Percentiles rank a stretch among this genome's conserved stretches.
Evolutionary conservation across 1,284 basidiomycete species (phyloP).

Genomic region (Somion occarium): DNA sequence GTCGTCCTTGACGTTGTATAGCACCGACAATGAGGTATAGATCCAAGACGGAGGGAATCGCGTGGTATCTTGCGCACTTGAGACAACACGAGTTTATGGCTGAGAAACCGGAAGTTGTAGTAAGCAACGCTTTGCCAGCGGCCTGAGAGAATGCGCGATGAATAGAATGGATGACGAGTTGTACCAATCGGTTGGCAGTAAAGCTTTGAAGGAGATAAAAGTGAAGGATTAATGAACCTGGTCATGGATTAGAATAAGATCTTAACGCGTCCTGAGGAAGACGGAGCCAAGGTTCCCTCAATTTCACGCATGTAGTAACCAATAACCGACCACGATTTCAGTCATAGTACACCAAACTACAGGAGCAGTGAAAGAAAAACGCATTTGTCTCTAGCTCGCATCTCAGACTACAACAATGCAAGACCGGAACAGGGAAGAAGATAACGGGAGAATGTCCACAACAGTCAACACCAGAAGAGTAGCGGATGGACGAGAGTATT

Average conservation of each 20-base stretch:
- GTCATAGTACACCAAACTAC: too few relatives aligned
- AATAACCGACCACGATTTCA: too few relatives aligned
- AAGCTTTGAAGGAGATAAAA: background rate
- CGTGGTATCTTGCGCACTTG: background rate
- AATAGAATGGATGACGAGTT: background rate
- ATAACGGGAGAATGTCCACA: background rate
- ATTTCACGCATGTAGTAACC: too few relatives aligned
- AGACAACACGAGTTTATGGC: background rate
- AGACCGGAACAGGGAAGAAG: background rate
- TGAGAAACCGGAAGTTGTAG: background rate
- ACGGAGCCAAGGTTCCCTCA: too few relatives aligned
- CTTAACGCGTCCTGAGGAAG: too few relatives aligned
- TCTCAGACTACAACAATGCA: constrained; percentile 4
- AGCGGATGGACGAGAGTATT: constrained; percentile 6
- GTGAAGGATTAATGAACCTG: too few relatives aligned
- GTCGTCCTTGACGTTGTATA: constrained; percentile 3
- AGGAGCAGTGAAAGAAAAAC: background rate
- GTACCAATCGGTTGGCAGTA: background rate
- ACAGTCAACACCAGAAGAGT: background rate
- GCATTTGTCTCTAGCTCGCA: background rate
- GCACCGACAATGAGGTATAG: too few relatives aligned
- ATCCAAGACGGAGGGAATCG: background rate
- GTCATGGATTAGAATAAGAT: too few relatives aligned
- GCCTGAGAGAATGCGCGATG: background rate
- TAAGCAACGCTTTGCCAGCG: background rate